These are phyloP conservation scores for Coemansia furcata DNA, from an alignment of 192 early-diverging fungal genomes.

Conservation along the genomic window DNA sequence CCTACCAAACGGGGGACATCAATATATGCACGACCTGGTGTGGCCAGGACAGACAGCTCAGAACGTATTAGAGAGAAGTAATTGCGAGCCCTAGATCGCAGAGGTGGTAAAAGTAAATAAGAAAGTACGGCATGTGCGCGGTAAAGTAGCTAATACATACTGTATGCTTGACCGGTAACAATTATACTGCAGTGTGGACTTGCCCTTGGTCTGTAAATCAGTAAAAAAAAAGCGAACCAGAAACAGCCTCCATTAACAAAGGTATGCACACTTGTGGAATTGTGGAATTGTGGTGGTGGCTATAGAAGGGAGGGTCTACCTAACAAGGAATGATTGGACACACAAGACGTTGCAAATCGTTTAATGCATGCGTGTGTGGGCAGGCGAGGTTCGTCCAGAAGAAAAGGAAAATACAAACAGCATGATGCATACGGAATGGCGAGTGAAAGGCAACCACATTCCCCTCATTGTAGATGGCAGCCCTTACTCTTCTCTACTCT, in stretches of 20 bases:
- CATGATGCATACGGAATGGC: background rate
- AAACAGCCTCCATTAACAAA: background rate
- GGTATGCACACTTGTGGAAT: background rate
- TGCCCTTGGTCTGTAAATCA: conserved; percentile 1
- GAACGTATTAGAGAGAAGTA: background rate
- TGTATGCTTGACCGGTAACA: background rate
- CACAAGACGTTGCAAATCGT: background rate
- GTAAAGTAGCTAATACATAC: conserved; percentile 1
- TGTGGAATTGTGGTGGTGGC: background rate
- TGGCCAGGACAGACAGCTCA: background rate
- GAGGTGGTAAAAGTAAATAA: background rate
- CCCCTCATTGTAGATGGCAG: background rate
- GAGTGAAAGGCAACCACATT: background rate
- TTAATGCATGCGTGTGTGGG: conserved; percentile 5
- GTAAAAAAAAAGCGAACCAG: background rate
- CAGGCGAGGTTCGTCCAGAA: background rate
- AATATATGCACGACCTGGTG: background rate
- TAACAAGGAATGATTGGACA: background rate
- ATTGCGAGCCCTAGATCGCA: background rate
- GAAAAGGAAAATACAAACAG: conserved; percentile 1
- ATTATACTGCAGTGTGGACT: background rate
- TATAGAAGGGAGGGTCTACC: background rate
- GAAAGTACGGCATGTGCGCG: background rate
- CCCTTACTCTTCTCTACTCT: background rate
- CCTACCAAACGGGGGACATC: background rate